Percentiles rank a stretch among this genome's conserved stretches.
These are phyloP conservation scores for Beauveria asiatica DNA, from an alignment of 2,329 filamentous ascomycete genomes.

Conservation along the genomic window DNA sequence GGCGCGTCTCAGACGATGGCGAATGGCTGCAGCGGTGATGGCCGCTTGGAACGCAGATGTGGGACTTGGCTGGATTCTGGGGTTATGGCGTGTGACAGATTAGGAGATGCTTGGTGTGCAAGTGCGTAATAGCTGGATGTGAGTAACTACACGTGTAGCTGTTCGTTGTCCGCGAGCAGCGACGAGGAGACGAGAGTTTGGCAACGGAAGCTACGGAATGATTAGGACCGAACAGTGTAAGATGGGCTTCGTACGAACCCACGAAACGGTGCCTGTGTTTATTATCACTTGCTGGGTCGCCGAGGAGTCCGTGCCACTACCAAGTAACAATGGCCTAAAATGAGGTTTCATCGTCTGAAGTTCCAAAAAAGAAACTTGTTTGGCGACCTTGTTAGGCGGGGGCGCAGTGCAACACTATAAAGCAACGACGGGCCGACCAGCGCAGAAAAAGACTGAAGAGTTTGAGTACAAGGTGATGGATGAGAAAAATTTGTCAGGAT, in stretches of 20 bases:
- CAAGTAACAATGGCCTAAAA: neutral
- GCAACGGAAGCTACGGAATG: slow-evolving; percentile 3
- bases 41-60: slow-evolving; percentile 3
- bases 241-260: neutral
- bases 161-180: slow-evolving; percentile 8
- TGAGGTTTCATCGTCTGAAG: neutral
- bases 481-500: neutral
- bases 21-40: neutral
- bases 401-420: neutral
- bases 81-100: neutral
- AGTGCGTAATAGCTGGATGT: neutral
- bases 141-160: neutral
- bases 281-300: neutral
- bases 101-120: neutral
- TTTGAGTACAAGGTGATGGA: neutral
- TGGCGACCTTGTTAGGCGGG: slow-evolving; percentile 7
- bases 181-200: neutral
- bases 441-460: too few relatives aligned
- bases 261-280: neutral
- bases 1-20: neutral
- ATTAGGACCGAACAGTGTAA: neutral
- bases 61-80: neutral
- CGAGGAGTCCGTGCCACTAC: neutral
- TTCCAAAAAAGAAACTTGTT: neutral
- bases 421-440: neutral